Evolutionary conservation across 768 basidiomycete species (phyloP).

Genomic region (Russula dissimulans): DNA sequence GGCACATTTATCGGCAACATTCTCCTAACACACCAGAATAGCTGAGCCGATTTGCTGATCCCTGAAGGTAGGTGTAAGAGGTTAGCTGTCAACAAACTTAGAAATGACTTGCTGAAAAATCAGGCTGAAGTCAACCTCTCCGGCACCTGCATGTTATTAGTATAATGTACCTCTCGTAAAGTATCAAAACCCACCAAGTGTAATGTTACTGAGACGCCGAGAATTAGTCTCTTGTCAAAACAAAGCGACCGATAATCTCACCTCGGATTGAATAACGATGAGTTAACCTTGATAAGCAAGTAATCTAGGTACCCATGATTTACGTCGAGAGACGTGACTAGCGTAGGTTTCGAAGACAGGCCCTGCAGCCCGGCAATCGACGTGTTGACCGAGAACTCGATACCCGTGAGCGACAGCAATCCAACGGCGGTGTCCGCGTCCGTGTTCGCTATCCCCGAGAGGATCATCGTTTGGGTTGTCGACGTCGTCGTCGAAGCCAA

Average conservation of each 20-base stretch:
- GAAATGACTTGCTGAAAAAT: conserved; percentile 40
- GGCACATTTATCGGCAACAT: background rate
- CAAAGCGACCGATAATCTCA: conserved; percentile 20
- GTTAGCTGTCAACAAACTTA: background rate
- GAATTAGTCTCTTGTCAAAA: background rate
- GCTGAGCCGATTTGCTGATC: conserved; percentile 52
- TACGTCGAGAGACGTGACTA: conserved; percentile 52
- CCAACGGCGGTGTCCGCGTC: conserved; percentile 61
- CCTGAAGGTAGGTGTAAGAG: background rate
- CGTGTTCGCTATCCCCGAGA: conserved; percentile 44
- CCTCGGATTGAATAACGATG: conserved; percentile 59
- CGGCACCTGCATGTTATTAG: conserved; percentile 38
- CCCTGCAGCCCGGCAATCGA: conserved; percentile 57
- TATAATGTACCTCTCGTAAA: background rate
- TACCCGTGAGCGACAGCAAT: conserved; percentile 44
- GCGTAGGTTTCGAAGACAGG: conserved; percentile 46
- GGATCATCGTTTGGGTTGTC: conserved; percentile 34
- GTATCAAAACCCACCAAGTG: conserved; percentile 25
- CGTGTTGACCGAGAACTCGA: conserved; percentile 50
- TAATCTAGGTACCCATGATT: conserved; percentile 56
- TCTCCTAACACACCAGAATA: conserved; percentile 35
- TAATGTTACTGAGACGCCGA: conserved; percentile 27
- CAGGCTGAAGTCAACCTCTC: conserved; percentile 54
- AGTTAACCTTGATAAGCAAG: conserved; percentile 58
- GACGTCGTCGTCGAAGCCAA: conserved; percentile 51